A percentile compares a stretch with the other conserved stretches of the same genome.
Evolutionary conservation across 306 rosid genomes (phyloP).

Genomic region (Cucumis hystrix): DNA sequence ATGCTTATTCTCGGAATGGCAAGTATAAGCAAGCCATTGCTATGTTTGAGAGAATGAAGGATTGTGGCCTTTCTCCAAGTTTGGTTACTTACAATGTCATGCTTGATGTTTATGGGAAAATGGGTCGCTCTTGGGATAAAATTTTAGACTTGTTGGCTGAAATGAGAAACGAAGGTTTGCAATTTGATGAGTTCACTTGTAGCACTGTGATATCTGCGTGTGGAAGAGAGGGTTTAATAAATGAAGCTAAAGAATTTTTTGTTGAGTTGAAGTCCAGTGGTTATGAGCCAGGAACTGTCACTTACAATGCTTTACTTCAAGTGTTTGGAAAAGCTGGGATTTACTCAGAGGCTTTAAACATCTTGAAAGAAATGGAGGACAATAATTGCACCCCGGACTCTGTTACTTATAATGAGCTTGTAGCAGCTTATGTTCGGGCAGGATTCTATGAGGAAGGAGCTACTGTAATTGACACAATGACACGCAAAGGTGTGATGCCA

Average conservation of each 20-base stretch:
- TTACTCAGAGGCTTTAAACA: constrained; percentile 62
- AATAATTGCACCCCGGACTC: constrained; percentile 57
- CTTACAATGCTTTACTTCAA: constrained; percentile 71
- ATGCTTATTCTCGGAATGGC: constrained; percentile 59
- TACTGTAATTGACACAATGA: constrained; percentile 64
- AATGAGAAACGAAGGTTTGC: constrained; percentile 49
- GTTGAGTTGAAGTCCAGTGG: constrained; percentile 48
- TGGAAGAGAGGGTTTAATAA: constrained; percentile 76
- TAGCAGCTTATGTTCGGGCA: constrained; percentile 76
- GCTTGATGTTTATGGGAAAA: constrained; percentile 93
- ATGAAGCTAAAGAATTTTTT: constrained; percentile 76
- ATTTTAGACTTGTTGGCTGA: constrained; percentile 71
- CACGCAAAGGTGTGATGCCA: constrained; percentile 59
- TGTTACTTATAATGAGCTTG: constrained; percentile 87
- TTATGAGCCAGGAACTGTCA: constrained; percentile 70
- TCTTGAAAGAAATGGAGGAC: constrained; percentile 78
- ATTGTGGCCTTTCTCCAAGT: constrained; percentile 59
- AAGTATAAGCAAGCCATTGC: constrained; percentile 62
- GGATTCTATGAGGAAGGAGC: constrained; percentile 79
- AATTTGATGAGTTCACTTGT: constrained; percentile 84
- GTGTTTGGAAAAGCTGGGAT: constrained; percentile 87
- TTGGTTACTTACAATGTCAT: constrained; percentile 89
- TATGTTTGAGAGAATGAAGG: constrained; percentile 60
- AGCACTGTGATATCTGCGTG: constrained; percentile 91
- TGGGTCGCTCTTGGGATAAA: constrained; percentile 83